A percentile compares a stretch with the other conserved stretches of the same genome.
These are phyloP conservation scores for Naematelia encephala DNA, from an alignment of 768 basidiomycete genomes.

Conservation along the genomic window DNA sequence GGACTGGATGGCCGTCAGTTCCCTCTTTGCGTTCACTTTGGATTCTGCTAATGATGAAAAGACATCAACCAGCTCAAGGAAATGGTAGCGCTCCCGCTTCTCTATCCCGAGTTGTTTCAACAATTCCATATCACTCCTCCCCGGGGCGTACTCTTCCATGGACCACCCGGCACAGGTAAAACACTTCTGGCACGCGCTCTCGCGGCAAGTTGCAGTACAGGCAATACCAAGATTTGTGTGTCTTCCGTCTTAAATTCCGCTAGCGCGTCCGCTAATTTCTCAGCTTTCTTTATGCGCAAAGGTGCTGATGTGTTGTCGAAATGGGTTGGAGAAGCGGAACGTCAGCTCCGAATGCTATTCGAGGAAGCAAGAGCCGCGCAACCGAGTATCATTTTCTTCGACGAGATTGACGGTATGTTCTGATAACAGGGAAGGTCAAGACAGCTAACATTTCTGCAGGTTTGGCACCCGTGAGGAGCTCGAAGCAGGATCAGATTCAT, in stretches of 20 bases:
- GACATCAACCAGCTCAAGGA: slow-evolving; percentile 96
- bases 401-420: slow-evolving; percentile 84
- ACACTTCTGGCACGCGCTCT: slow-evolving; percentile 90
- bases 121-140: slow-evolving; percentile 91
- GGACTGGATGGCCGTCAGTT: slow-evolving; percentile 86
- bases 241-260: slow-evolving; percentile 16
- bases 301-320: slow-evolving; percentile 96
- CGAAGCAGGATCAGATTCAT: slow-evolving; percentile 98
- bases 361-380: slow-evolving; percentile 90
- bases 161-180: slow-evolving; percentile 92
- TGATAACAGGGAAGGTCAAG: slow-evolving; percentile 1
- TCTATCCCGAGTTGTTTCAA: slow-evolving; percentile 96
- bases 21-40: slow-evolving; percentile 1
- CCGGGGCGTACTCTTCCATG: slow-evolving; percentile 93
- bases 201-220: slow-evolving; percentile 82
- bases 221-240: slow-evolving; percentile 83
- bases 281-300: slow-evolving; percentile 99
- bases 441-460: slow-evolving; percentile 44
- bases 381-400: slow-evolving; percentile 98
- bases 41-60: slow-evolving; percentile 40
- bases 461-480: slow-evolving; percentile 94
- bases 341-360: slow-evolving; percentile 88
- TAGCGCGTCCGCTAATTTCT: background rate
- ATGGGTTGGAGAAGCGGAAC: slow-evolving; percentile 99
- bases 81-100: slow-evolving; percentile 91